Percentiles rank a stretch among this genome's conserved stretches.
phyloP scores from a whole-genome alignment of 31 red algal species.

The Odonthalia washingtoniensis region DNA sequence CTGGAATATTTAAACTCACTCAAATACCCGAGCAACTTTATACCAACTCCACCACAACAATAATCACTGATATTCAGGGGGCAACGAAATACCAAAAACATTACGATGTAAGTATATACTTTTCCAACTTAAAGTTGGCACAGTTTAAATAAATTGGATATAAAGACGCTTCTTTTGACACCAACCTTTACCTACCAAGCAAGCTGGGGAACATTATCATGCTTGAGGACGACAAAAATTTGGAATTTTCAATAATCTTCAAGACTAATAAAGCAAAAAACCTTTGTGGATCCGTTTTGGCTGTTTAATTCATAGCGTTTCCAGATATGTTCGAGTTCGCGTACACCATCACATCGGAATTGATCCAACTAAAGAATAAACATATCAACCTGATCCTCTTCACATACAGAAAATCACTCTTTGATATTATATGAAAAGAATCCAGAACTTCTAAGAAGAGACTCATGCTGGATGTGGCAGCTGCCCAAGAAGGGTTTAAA shows the following conservation, averaged over 20 bases:
- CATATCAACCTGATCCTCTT: too few species aligned
- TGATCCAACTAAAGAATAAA: too few species aligned
- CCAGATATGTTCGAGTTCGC: too few species aligned
- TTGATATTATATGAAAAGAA: too few species aligned
- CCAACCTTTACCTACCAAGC: constrained; percentile 6
- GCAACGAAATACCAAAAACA: not conserved
- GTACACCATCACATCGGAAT: too few species aligned
- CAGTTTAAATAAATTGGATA: not conserved
- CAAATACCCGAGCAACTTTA: constrained; percentile 14
- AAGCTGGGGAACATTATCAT: constrained; percentile 25
- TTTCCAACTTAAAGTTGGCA: not conserved
- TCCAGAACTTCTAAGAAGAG: too few species aligned
- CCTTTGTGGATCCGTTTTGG: too few species aligned
- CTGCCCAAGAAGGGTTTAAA: too few species aligned
- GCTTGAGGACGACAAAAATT: not conserved
- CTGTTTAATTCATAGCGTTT: too few species aligned
- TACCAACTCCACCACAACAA: not conserved
- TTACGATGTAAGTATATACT: not conserved
- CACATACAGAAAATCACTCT: too few species aligned
- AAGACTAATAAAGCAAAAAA: constrained; percentile 24
- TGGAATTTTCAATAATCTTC: not conserved
- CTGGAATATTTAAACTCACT: not conserved
- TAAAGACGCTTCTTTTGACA: constrained; percentile 30
- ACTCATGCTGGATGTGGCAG: too few species aligned
- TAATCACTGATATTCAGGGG: not conserved